Percentiles rank a stretch among this genome's conserved stretches.
Conservation (phyloP, 208 protist genomes). For the Naegleria fowleri region DNA sequence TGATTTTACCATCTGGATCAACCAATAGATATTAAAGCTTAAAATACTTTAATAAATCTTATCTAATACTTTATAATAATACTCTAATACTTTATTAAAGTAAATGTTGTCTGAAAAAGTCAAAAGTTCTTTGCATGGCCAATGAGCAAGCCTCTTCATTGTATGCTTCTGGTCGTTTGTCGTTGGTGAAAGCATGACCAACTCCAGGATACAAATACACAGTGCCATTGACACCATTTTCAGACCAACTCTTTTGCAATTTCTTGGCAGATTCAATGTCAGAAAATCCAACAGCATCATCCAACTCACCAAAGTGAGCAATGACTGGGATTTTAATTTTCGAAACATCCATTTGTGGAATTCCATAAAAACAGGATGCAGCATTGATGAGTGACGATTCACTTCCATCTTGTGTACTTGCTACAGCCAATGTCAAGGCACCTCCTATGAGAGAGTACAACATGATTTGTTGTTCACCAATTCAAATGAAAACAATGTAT, state of each 20-base stretch:
- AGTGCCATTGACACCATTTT: neutral
- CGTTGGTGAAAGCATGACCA: neutral
- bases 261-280: neutral
- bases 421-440: neutral
- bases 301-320: conserved; percentile 19
- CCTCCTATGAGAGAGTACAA: neutral
- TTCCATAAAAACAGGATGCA: conserved; percentile 8
- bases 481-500: too few species aligned
- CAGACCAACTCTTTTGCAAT: neutral
- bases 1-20: too few species aligned
- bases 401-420: neutral
- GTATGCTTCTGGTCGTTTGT: neutral
- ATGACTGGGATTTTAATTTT: neutral
- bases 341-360: neutral
- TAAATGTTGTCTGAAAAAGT: neutral
- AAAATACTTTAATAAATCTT: too few species aligned
- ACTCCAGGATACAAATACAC: neutral
- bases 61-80: too few species aligned
- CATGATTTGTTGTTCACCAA: too few species aligned
- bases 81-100: too few species aligned
- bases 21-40: too few species aligned
- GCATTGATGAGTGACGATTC: neutral
- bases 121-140: neutral
- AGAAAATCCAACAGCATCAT: conserved; percentile 1
- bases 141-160: neutral